Evolutionary conservation across 2,329 filamentous ascomycete genomes (phyloP).

Genomic region (Penicillium griseofulvum): DNA sequence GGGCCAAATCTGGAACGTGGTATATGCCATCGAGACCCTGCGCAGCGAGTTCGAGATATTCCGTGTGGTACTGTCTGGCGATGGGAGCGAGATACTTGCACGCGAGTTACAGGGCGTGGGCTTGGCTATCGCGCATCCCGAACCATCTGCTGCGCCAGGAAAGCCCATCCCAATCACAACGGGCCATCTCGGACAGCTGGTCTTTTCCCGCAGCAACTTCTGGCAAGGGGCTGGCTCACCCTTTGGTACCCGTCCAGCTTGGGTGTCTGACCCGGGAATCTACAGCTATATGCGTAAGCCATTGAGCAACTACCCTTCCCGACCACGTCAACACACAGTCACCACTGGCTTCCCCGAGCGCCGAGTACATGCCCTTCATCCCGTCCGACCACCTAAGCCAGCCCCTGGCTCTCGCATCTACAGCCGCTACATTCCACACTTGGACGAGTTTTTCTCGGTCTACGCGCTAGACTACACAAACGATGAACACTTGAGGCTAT

Average conservation of each 20-base stretch:
- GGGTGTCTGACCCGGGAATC: slow-evolving; percentile 51
- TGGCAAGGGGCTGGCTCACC: slow-evolving; percentile 69
- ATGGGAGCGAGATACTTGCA: slow-evolving; percentile 24
- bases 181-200: slow-evolving; percentile 41
- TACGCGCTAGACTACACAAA: slow-evolving; percentile 67
- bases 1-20: slow-evolving; percentile 40
- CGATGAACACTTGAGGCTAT: slow-evolving; percentile 62
- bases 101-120: slow-evolving; percentile 37
- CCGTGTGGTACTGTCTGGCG: slow-evolving; percentile 33
- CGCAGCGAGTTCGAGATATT: slow-evolving; percentile 35
- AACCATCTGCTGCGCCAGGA: slow-evolving; percentile 38
- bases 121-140: slow-evolving; percentile 46
- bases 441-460: slow-evolving; percentile 73
- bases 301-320: slow-evolving; percentile 22
- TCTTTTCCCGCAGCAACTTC: slow-evolving; percentile 56
- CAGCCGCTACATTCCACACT: slow-evolving; percentile 72
- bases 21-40: slow-evolving; percentile 39
- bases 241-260: slow-evolving; percentile 61
- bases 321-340: slow-evolving; percentile 36
- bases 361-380: slow-evolving; percentile 62
- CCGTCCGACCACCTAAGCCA: slow-evolving; percentile 68
- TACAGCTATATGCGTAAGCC: slow-evolving; percentile 20
- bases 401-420: slow-evolving; percentile 67
- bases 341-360: slow-evolving; percentile 47
- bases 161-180: slow-evolving; percentile 31